These are phyloP conservation scores for Pyrenula massariospora DNA, from an alignment of 495 filamentous ascomycete species.

Conservation along the genomic window DNA sequence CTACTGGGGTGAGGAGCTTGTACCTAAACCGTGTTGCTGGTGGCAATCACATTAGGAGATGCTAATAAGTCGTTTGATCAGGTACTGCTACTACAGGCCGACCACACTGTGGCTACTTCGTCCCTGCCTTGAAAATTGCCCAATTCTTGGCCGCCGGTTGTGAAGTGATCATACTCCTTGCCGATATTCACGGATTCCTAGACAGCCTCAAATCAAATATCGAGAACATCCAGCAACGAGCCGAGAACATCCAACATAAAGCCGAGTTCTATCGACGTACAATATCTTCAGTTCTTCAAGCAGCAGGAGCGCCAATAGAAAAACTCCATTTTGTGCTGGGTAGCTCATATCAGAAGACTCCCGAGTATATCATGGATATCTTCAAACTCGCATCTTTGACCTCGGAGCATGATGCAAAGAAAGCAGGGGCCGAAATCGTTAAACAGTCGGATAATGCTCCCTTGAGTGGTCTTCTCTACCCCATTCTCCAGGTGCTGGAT, in stretches of 20 bases:
- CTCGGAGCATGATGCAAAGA: constrained; percentile 61
- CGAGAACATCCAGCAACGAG: constrained; percentile 71
- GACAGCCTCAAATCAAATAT: constrained; percentile 40
- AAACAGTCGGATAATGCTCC: constrained; percentile 74
- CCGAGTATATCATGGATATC: constrained; percentile 61
- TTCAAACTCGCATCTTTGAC: constrained; percentile 48
- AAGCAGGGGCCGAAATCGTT: constrained; percentile 84
- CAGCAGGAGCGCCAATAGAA: constrained; percentile 63
- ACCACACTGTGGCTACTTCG: constrained; percentile 78
- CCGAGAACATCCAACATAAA: constrained; percentile 22
- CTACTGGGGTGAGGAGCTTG: constrained; percentile 61
- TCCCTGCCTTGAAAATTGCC: constrained; percentile 76
- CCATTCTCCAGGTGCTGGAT: constrained; percentile 71
- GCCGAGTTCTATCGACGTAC: constrained; percentile 49
- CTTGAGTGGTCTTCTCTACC: constrained; percentile 69
- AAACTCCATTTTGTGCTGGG: constrained; percentile 78
- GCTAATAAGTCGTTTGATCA: constrained; percentile 12
- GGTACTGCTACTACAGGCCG: constrained; percentile 72
- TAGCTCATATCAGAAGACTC: constrained; percentile 59
- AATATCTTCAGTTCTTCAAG: constrained; percentile 53
- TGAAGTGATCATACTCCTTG: constrained; percentile 67
- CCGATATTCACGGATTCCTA: constrained; percentile 49
- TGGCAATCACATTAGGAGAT: background rate
- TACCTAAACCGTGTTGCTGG: background rate
- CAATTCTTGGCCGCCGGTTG: constrained; percentile 80